Base-by-base conservation (phyloP, 306 rosid species). In the Vigna hirtella region DNA sequence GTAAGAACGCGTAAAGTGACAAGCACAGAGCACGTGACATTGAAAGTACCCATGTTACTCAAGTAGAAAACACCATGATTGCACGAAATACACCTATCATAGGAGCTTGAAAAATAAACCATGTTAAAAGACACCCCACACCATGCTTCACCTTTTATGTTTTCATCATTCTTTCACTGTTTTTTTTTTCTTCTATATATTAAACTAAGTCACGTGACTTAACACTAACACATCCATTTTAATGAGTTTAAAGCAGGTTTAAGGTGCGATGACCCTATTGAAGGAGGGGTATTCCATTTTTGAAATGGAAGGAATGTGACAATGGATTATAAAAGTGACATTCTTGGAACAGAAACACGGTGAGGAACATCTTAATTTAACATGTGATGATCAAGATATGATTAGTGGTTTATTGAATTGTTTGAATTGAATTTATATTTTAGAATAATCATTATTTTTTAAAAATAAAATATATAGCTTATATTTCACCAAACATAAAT, bases 61-160 rank as follows among this genome's bases (percentile, higher is more conserved):
- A 57, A 77, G 24, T 55, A 70, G 75, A 79, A 30, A 90, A 85
- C 92, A 88, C 30, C 70, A 88, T 86, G 77, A 88, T 88, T 88
- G 81, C 86, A 82, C 66, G 73, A 80, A 47, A 85, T 73, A 76
- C 80, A 55, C 38, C 72, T 56, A 68, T 28, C 77, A 78, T 13
- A 28, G 38, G 56, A 74, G 77, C 57, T 80, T 69, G 73, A 85
- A 79, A 90, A 82, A 68, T 48, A 71, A 52, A 80, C 51, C 36
- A 12, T 17, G 17, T 64, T n/a, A 63, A 24, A 36, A 64, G 70
- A 64, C 15, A 32, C 68, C n/a, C 47, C 26, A 16, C 14, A 3
- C 47, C 47, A 63, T 34, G 15, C 26, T 64, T 0, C 48, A 34
- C 24, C 24, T 6, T 62, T 52, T 42, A 61, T 10, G 2, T 5